A percentile compares a stretch with the other conserved stretches of the same genome.
These are phyloP conservation scores for Monosporascus sp. DNA, from an alignment of 2,329 filamentous ascomycete genomes.

Conservation along the genomic window DNA sequence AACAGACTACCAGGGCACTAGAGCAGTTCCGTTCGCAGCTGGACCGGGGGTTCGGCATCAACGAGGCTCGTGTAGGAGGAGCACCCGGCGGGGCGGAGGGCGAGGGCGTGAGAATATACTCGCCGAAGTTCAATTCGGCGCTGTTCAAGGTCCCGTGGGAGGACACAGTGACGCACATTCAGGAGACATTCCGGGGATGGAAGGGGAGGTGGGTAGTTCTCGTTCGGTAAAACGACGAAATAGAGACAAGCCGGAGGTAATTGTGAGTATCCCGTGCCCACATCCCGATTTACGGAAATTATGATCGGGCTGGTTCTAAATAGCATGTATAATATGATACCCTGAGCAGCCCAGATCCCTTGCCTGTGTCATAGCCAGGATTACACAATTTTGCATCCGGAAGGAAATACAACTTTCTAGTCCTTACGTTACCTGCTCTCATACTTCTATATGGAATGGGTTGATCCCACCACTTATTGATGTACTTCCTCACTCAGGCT, in stretches of 20 bases:
- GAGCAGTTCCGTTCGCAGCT: slow-evolving; percentile 9
- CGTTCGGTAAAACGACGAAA: not conserved
- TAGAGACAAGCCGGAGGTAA: not conserved
- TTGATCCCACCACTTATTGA: too few relatives aligned
- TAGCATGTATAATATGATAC: too few relatives aligned
- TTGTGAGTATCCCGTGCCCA: too few relatives aligned
- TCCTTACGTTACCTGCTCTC: too few relatives aligned
- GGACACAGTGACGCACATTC: slow-evolving; percentile 6
- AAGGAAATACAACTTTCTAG: too few relatives aligned
- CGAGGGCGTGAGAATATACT: slow-evolving; percentile 9
- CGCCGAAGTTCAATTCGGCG: slow-evolving; percentile 19
- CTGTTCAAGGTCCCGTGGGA: slow-evolving; percentile 18
- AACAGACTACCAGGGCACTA: slow-evolving; percentile 13
- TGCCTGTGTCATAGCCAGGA: too few relatives aligned
- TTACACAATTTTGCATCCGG: too few relatives aligned
- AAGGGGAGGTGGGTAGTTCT: slow-evolving; percentile 38
- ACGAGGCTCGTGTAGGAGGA: not conserved
- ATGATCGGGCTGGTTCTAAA: too few relatives aligned
- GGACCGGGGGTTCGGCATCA: slow-evolving; percentile 2
- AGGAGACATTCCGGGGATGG: slow-evolving; percentile 34
- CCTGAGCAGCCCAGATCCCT: too few relatives aligned
- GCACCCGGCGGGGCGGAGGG: not conserved
- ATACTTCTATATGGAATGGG: too few relatives aligned
- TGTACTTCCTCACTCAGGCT: too few relatives aligned
- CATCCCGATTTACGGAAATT: too few relatives aligned